Evolutionary conservation across 2,329 filamentous ascomycete species (phyloP), one percentile per base, ranked within the genome.

Genomic region (Ceratocystis ficicola): DNA sequence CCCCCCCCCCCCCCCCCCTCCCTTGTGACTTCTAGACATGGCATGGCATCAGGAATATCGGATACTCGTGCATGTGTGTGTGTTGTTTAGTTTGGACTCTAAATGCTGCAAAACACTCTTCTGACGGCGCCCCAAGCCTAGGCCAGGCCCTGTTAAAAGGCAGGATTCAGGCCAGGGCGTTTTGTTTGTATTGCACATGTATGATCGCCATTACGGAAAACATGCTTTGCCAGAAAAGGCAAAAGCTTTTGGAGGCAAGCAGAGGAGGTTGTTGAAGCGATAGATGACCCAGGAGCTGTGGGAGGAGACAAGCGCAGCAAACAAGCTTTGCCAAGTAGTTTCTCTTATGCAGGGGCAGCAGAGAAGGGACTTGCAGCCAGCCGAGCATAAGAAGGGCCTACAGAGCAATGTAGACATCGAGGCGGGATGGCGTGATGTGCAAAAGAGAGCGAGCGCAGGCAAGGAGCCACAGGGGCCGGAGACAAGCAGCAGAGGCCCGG

Each of bases 21-120:
- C 48, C 48, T 52, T 52, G 48, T 52, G 52, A 28, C 22, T 30
- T 12, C 52, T 2, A 57, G 28, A 32, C 25, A 15, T 30, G 22
- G 52, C 22, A 28, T 57, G 52, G 28, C 12, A 57, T 32, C 52
- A 17, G 52, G 5, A 57, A 57, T 25, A 52, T 52, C 48, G 48
- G 20, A 7, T 52, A 52, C 20, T 25, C 12, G 20, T 52, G 20
- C 25, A 12, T 48, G 44, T 48, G 8, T n/a, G 44, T 48, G 12
- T 48, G 22, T 55, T 55, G 50, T 57, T 57, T 57, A 28, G 52
- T 22, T 32, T 32, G 22, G 25, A 28, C 52, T 57, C 25, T 17
- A 12, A 62, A 65, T 57, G 12, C 61, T 41, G 59, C 66, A 63
- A 67, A 65, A 67, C 66, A 65, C 66, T 63, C 63, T 65, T 65